Evolutionary conservation across 2,329 filamentous ascomycete genomes (phyloP), one percentile per base, ranked within the genome.

Genomic region (Aurifilum marmelostoma): DNA sequence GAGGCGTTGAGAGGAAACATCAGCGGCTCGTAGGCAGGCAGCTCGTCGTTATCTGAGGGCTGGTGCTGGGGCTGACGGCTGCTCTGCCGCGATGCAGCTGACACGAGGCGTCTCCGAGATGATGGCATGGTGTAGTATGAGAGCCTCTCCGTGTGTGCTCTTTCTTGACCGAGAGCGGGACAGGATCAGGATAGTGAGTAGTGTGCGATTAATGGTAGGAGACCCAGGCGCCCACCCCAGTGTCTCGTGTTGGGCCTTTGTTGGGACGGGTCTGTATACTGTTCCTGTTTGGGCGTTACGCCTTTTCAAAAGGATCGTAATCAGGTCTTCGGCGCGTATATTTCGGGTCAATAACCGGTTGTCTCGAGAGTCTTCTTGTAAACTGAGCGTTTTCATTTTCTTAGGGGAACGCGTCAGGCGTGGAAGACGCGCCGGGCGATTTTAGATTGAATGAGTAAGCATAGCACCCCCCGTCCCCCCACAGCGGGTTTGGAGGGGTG

Each of bases 21-120:
- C 9, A 83, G 85, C 2, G 83, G 78, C 68, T 88, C 79, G 77
- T 88, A 87, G 1, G 79, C 77, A 2, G 85, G 85, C n/a, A 87
- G 76, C 18, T 79, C 74, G 29, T 54, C 54, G 63, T 67, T 32
- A 29, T 27, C 41, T n/a, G 21, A 8, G 24, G 63, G 34, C 34
- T 4, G 8, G 34, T 4, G 34, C 60, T n/a, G n/a, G 2, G 63
- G 41, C 37, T 68, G 71, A 43, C 67, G 77, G 77, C 52, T 76
- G 77, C 69, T 70, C 61, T 62, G 12, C 21, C 63, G 64, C 24
- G 61, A 66, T 27, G 27, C 56, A 56, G 60, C 62, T n/a, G 56
- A 61, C 16, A 52, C 4, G 21, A 52, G 27, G 12, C 18, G 37
- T 2, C 54, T 60, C 24, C 65, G 54, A 9, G 65, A 66, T 27